Percentiles rank a stretch among this genome's conserved stretches.
Evolutionary conservation across 495 filamentous ascomycete genomes (phyloP).

Genomic region (Trichoderma orchidacearum): DNA sequence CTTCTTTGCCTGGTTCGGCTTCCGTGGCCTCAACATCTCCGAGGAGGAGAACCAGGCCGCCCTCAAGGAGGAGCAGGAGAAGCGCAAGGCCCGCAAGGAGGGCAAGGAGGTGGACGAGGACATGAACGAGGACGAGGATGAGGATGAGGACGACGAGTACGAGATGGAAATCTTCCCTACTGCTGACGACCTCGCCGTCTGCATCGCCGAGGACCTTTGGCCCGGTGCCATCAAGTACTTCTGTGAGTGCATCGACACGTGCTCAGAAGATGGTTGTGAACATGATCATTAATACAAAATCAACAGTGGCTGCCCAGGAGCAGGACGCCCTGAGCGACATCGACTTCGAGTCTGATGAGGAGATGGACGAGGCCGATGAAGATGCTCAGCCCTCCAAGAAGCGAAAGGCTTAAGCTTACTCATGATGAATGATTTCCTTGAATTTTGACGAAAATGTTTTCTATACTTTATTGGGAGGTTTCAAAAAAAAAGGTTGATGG

Average conservation of each 20-base stretch:
- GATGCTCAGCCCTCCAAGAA: constrained; percentile 30
- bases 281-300: constrained; percentile 3
- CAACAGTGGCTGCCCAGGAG: constrained; percentile 50
- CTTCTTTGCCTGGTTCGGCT: constrained; percentile 87
- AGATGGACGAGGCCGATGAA: constrained; percentile 28
- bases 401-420: constrained; percentile 20
- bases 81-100: constrained; percentile 37
- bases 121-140: constrained; percentile 37
- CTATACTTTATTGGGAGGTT: too few relatives aligned
- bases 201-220: constrained; percentile 77
- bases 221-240: constrained; percentile 80
- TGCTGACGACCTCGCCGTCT: constrained; percentile 67
- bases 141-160: constrained; percentile 39
- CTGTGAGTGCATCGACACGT: constrained; percentile 42
- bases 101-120: constrained; percentile 40
- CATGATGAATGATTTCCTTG: not conserved
- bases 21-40: constrained; percentile 46
- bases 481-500: not conserved
- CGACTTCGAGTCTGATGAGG: constrained; percentile 43
- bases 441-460: not conserved
- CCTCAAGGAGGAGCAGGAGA: constrained; percentile 42
- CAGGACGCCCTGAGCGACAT: constrained; percentile 37
- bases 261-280: not conserved
- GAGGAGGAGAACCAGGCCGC: constrained; percentile 55
- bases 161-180: constrained; percentile 65